Conservation (phyloP, 495 filamentous ascomycete species). For the Neurospora terricola region DNA sequence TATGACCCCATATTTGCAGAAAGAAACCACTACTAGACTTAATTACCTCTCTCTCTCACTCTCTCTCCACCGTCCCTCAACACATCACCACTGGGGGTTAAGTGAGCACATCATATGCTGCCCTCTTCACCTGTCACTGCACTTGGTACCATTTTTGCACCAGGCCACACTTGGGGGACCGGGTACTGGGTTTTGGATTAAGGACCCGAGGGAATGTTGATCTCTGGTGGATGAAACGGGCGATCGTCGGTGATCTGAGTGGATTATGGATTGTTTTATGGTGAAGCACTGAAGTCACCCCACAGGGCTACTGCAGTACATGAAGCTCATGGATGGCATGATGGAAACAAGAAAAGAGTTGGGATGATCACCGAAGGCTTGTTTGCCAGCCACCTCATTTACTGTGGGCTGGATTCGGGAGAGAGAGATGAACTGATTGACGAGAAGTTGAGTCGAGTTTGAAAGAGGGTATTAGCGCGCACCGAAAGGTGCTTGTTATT, state of each 20-base stretch:
- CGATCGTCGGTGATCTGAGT: not conserved
- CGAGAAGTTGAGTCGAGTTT: not conserved
- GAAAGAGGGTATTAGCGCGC: not conserved
- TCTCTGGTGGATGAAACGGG: not conserved
- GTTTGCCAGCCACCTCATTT: not conserved
- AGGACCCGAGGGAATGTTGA: not conserved
- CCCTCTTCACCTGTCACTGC: not conserved
- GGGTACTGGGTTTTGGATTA: not conserved
- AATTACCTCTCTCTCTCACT: not conserved
- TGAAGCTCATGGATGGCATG: not conserved
- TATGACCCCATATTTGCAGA: not conserved
- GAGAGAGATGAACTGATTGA: not conserved
- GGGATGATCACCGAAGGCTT: not conserved
- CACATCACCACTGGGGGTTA: not conserved
- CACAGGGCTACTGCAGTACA: not conserved
- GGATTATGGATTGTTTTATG: not conserved
- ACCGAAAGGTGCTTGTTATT: not conserved
- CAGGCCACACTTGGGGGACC: not conserved
- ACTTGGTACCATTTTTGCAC: not conserved
- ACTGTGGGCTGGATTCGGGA: not conserved
- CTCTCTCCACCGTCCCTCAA: not conserved
- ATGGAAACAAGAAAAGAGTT: not conserved
- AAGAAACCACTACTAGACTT: constrained; percentile 4
- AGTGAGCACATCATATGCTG: not conserved
- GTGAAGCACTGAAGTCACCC: not conserved